phyloP scores from a whole-genome alignment of 805 yeast genomes.

The Hanseniaspora vineae region DNA sequence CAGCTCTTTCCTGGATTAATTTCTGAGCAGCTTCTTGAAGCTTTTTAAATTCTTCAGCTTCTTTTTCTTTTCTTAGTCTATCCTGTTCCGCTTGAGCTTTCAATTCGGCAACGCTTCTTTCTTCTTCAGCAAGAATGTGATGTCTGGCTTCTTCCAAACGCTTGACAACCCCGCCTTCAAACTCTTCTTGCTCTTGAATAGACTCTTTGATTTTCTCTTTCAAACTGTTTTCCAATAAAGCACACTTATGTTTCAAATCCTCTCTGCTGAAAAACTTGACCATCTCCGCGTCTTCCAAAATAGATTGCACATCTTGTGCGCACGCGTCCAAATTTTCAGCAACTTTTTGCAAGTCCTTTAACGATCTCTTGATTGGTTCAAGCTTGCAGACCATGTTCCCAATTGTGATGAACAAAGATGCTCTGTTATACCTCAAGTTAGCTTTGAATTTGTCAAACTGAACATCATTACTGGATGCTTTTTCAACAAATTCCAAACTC shows the following conservation, averaged over 20 bases:
- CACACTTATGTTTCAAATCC: slow-evolving; percentile 78
- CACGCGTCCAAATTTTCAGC: slow-evolving; percentile 49
- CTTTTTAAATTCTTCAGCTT: slow-evolving; percentile 34
- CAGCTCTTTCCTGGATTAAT: slow-evolving; percentile 43
- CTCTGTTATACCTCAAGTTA: slow-evolving; percentile 60
- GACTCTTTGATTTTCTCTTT: slow-evolving; percentile 57
- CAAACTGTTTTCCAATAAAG: slow-evolving; percentile 67
- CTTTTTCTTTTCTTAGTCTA: slow-evolving; percentile 35
- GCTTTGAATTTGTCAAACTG: slow-evolving; percentile 28
- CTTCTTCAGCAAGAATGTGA: slow-evolving; percentile 35
- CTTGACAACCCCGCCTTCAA: slow-evolving; percentile 41
- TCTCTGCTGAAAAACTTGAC: slow-evolving; percentile 38
- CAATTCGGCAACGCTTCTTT: slow-evolving; percentile 34
- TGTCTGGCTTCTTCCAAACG: slow-evolving; percentile 66
- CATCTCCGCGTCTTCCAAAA: slow-evolving; percentile 34
- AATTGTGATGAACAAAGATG: slow-evolving; percentile 72
- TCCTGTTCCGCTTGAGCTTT: slow-evolving; percentile 29
- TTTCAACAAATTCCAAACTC: slow-evolving; percentile 49
- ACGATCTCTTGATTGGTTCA: slow-evolving; percentile 42
- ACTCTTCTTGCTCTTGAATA: slow-evolving; percentile 57
- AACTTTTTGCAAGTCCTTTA: slow-evolving; percentile 47
- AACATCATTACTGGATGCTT: slow-evolving; percentile 30
- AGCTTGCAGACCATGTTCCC: slow-evolving; percentile 70
- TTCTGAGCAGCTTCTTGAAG: slow-evolving; percentile 46
- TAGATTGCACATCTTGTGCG: slow-evolving; percentile 40